A percentile compares a stretch with the other conserved stretches of the same genome.
Conservation (phyloP, 305 asterid species). For the Fraxinus velutina region DNA sequence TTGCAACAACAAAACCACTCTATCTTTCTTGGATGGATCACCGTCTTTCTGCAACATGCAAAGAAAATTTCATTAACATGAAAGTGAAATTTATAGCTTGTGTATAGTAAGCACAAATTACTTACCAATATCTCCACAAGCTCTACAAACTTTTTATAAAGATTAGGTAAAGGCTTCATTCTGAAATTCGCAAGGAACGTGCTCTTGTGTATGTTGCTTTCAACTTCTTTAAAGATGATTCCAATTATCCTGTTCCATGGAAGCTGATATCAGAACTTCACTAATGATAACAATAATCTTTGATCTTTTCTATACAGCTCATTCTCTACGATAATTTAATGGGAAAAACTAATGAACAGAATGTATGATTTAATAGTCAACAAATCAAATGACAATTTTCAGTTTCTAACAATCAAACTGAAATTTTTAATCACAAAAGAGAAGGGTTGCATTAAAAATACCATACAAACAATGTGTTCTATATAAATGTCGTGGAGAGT, state of each 20-base stretch:
- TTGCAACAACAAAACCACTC: slow-evolving; percentile 83
- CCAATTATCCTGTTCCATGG: slow-evolving; percentile 65
- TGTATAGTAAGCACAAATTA: slow-evolving; percentile 11
- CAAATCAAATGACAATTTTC: slow-evolving; percentile 6
- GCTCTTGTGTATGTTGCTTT: slow-evolving; percentile 59
- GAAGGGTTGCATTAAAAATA: not conserved
- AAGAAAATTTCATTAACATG: slow-evolving; percentile 21
- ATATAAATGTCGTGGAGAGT: slow-evolving; percentile 6
- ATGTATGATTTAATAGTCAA: not conserved
- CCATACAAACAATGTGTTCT: not conserved
- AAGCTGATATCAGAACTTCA: slow-evolving; percentile 30
- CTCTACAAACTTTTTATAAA: slow-evolving; percentile 73
- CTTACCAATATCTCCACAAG: slow-evolving; percentile 93
- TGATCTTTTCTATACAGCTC: not conserved
- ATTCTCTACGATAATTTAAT: slow-evolving; percentile 14
- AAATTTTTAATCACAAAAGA: not conserved
- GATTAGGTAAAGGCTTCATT: slow-evolving; percentile 78
- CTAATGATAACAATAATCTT: slow-evolving; percentile 7
- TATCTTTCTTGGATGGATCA: slow-evolving; percentile 72
- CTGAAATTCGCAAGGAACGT: slow-evolving; percentile 78
- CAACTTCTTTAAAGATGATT: slow-evolving; percentile 77
- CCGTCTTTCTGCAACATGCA: slow-evolving; percentile 62
- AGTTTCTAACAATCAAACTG: not conserved
- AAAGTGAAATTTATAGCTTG: slow-evolving; percentile 16
- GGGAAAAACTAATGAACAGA: not conserved